These are phyloP conservation scores for Phytophthora sansomeana DNA, from an alignment of 352 stramenopile species.

Conservation along the genomic window DNA sequence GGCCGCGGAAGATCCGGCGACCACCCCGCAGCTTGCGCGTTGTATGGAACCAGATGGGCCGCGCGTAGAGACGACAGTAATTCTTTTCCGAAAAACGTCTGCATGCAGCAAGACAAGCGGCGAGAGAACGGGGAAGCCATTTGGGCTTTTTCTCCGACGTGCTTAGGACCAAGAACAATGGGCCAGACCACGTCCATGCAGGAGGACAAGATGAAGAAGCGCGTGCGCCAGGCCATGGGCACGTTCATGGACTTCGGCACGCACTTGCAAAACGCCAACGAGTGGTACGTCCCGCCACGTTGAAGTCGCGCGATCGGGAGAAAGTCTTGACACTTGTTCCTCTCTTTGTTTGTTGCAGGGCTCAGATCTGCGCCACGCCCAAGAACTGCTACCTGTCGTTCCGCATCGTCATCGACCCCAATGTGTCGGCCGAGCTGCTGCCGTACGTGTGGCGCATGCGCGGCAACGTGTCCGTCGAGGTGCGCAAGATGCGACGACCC, in stretches of 20 bases:
- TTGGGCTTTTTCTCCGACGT: constrained; percentile 33
- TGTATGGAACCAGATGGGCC: constrained; percentile 29
- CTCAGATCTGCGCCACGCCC: constrained; percentile 70
- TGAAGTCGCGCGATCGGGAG: constrained; percentile 17
- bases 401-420: constrained; percentile 72
- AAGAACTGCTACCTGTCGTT: constrained; percentile 84
- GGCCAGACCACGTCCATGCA: constrained; percentile 73
- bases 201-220: constrained; percentile 82
- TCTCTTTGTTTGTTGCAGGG: constrained; percentile 40
- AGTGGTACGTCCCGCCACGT: constrained; percentile 57
- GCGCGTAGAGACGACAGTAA: constrained; percentile 21
- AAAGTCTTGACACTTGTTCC: constrained; percentile 1
- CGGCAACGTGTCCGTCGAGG: constrained; percentile 76
- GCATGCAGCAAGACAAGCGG: constrained; percentile 1
- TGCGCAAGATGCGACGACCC: constrained; percentile 71
- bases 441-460: constrained; percentile 78
- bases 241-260: constrained; percentile 76
- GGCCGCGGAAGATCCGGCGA: constrained; percentile 15
- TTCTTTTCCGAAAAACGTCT: constrained; percentile 30
- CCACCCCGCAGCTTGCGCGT: constrained; percentile 17
- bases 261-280: constrained; percentile 80
- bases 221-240: constrained; percentile 70
- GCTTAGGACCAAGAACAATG: constrained; percentile 38
- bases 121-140: constrained; percentile 21
- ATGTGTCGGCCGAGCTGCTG: constrained; percentile 66